Evolutionary conservation across 179 eudicot species (phyloP).

Genomic region (Camellia oleifera): DNA sequence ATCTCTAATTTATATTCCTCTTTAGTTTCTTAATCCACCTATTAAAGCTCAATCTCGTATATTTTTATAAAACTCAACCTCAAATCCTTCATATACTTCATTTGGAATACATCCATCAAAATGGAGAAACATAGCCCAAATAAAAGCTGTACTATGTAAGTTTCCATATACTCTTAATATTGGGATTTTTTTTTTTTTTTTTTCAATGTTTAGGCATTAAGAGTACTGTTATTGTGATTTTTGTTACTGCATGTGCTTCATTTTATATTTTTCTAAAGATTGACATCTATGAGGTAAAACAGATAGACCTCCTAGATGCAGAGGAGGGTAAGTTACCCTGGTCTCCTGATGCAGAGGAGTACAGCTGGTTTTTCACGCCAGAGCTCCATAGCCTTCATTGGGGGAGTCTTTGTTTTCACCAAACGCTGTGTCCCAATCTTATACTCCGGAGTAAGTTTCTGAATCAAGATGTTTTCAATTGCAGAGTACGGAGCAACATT

Average conservation of each 20-base stretch:
- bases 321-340: slow-evolving; percentile 30
- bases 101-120: too few relatives aligned
- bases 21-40: too few relatives aligned
- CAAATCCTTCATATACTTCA: too few relatives aligned
- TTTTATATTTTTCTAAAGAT: not conserved
- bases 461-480: slow-evolving; percentile 38
- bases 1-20: too few relatives aligned
- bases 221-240: not conserved
- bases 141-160: too few relatives aligned
- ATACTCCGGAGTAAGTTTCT: slow-evolving; percentile 47
- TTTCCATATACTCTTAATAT: too few relatives aligned
- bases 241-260: not conserved
- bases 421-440: slow-evolving; percentile 42
- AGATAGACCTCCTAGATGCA: not conserved
- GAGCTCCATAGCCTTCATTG: slow-evolving; percentile 42
- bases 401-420: slow-evolving; percentile 41
- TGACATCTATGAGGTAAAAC: not conserved
- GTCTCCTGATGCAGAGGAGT: slow-evolving; percentile 42
- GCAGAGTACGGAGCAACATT: slow-evolving; percentile 38
- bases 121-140: too few relatives aligned
- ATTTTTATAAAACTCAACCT: too few relatives aligned
- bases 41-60: too few relatives aligned
- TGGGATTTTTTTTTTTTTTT: too few relatives aligned
- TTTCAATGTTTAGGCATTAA: not conserved
- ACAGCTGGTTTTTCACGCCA: slow-evolving; percentile 49